phyloP scores from a whole-genome alignment of 2,329 filamentous ascomycete species.

The Rhytidhysteron rufulum region DNA sequence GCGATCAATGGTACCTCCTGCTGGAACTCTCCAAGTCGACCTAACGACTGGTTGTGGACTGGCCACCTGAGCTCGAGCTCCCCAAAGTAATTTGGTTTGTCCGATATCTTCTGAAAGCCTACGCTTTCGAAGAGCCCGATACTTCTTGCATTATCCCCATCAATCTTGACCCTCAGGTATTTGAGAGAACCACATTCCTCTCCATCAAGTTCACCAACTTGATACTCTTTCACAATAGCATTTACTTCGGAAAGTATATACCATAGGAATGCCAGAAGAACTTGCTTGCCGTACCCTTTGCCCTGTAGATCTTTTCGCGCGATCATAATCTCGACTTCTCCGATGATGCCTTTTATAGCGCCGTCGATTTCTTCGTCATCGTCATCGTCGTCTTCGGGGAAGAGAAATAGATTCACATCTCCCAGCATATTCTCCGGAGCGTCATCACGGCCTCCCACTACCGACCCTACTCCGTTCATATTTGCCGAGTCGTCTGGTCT shows the following conservation, averaged over 20 bases:
- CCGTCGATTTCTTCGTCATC: conserved; percentile 20
- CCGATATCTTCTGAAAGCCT: conserved; percentile 51
- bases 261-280: conserved; percentile 63
- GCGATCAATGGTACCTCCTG: background rate
- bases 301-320: conserved; percentile 57
- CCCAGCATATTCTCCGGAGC: conserved; percentile 46
- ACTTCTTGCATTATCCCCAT: conserved; percentile 53
- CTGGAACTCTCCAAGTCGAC: background rate
- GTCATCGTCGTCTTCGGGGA: conserved; percentile 26
- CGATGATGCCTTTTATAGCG: conserved; percentile 39
- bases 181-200: conserved; percentile 24
- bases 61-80: conserved; percentile 57
- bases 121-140: conserved; percentile 58
- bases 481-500: conserved; percentile 6
- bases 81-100: conserved; percentile 61
- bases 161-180: conserved; percentile 61
- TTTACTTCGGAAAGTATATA: conserved; percentile 59
- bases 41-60: background rate
- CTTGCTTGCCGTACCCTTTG: conserved; percentile 61
- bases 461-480: conserved; percentile 1
- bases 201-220: conserved; percentile 10
- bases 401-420: conserved; percentile 67
- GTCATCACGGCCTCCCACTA: conserved; percentile 45
- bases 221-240: conserved; percentile 57
- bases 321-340: conserved; percentile 87